Evolutionary conservation across 2,329 filamentous ascomycete genomes (phyloP), one percentile per base, ranked within the genome.

Genomic region (Pseudogymnoascus sp.): DNA sequence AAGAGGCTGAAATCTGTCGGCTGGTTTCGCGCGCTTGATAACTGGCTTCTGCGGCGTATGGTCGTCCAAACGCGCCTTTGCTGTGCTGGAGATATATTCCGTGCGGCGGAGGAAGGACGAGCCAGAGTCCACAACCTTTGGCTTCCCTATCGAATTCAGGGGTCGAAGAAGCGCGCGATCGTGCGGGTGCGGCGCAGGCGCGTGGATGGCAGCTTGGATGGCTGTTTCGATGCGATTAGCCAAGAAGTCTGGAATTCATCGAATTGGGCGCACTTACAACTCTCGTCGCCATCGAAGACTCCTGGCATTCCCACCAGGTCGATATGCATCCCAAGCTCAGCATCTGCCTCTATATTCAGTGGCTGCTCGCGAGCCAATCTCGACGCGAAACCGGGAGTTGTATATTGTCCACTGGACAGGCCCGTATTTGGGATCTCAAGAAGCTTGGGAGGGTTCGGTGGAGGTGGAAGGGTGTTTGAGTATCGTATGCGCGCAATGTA

Each of bases 401-500:
- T 96, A 77, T 97, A 98, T 74, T 96, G 90, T 64, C 89, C 89
- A 69, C 87, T 90, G 41, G 90, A 84, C 14, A 98, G 84, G 43
- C 95, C 95, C 63, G 91, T 95, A 71, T 96, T 96, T 10, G 95
- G 93, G 65, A 99, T 96, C 68, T 98, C 91, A 70, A 99, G 89
- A 66, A 99, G 88, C 81, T 99, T 99, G 1, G 95, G 95, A 1
- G 93, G 92, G 73, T 93, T 92, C 62, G 93, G 91, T 62, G 95
- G 95, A 67, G 95, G 93, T 67, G 95, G 95, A 14, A 99, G 87
- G 70, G 91, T 89, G 85, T 99, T 99, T 72, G 91, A 92, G 76
- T 96, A 99, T 76, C 95, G 87, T 72, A 97, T 91, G 71, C 93
- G 89, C 67, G 93, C 93, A 74, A 99, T 96, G 78, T 97, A 98